phyloP scores from a whole-genome alignment of 495 filamentous ascomycete species.

The Penicillium lagena region DNA sequence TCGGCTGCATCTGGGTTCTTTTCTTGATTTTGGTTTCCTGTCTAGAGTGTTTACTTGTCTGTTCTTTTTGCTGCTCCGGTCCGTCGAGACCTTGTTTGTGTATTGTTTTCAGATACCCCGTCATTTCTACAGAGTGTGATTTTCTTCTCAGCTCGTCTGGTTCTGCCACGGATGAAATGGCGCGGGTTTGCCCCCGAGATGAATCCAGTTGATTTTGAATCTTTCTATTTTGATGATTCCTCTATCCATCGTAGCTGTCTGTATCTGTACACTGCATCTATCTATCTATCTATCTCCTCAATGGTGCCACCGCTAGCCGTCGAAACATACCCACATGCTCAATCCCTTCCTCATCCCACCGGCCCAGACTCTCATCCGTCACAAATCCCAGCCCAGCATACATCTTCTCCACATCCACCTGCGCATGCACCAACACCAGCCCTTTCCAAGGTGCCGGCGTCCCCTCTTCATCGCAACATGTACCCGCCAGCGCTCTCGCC shows the following conservation, averaged over 20 bases:
- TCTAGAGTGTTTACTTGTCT: slow-evolving; percentile 7
- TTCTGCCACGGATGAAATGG: neutral
- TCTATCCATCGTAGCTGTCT: neutral
- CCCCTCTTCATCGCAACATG: neutral
- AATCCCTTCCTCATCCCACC: slow-evolving; percentile 81
- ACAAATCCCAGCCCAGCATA: slow-evolving; percentile 65
- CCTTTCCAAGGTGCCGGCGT: slow-evolving; percentile 51
- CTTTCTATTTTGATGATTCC: neutral
- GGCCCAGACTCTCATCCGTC: slow-evolving; percentile 62
- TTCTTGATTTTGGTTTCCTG: neutral
- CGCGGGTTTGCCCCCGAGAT: neutral
- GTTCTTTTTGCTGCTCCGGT: slow-evolving; percentile 7
- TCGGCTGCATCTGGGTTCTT: neutral
- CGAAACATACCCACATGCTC: slow-evolving; percentile 76
- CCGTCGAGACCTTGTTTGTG: slow-evolving; percentile 4
- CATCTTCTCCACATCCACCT: slow-evolving; percentile 50
- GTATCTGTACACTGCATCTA: neutral
- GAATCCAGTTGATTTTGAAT: neutral
- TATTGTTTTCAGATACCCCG: slow-evolving; percentile 23
- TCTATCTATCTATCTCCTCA: neutral
- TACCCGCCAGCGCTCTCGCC: slow-evolving; percentile 14
- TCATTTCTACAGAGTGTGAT: slow-evolving; percentile 18
- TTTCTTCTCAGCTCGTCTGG: slow-evolving; percentile 9
- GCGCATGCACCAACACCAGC: slow-evolving; percentile 68
- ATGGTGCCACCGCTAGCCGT: slow-evolving; percentile 19